Evolutionary conservation across 495 filamentous ascomycete genomes (phyloP), one percentile per base, ranked within the genome.

Genomic region (Xylaria intraflava): DNA sequence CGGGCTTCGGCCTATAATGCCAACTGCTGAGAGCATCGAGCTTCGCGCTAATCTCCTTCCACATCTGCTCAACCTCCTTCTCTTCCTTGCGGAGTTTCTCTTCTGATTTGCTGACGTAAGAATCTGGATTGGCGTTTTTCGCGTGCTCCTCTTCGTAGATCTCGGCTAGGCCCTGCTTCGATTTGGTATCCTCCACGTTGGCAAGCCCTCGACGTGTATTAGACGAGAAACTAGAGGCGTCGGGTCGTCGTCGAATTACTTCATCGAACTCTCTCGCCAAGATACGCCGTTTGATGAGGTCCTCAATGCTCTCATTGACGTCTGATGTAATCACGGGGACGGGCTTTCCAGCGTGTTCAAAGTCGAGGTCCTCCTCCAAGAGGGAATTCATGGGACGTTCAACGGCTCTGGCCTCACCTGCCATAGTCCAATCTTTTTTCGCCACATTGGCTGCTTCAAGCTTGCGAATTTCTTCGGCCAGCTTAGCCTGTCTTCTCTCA

Each of bases 321-420:
- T 96, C 92, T n/a, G 87, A 84, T 0, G 94, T 97, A 59, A 96
- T 89, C 27, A 96, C 87, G 3, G 92, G 89, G 0, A 96, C 85
- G 0, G 93, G 93, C 66, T 96, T 97, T 55, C 93, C 94, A n/a
- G 87, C 81, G 44, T 93, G 81, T 67, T 98, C 93, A 61, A 96
- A 97, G 48, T 97, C 93, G 12, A 98, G 78, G 56, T 96, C 90
- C 69, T 97, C 86, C 66, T 96, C 94, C 2, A 98, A 79, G 0
- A 98, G 79, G 0, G 91, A 95, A 69, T 98, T 97, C 16, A 90
- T 53, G 0, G 94, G 93, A 42, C 93, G 78, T 53, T 89, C 87
- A 2, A 75, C 74, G 0, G 89, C 94, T 41, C 82, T 79, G 35
- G 90, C 93, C 77, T 98, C 93, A 62, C 93, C 93, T 10, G 87